A percentile compares a stretch with the other conserved stretches of the same genome.
Evolutionary conservation across 1,139 yeast genomes (phyloP).

Genomic region (Wickerhamiella pararugosa): DNA sequence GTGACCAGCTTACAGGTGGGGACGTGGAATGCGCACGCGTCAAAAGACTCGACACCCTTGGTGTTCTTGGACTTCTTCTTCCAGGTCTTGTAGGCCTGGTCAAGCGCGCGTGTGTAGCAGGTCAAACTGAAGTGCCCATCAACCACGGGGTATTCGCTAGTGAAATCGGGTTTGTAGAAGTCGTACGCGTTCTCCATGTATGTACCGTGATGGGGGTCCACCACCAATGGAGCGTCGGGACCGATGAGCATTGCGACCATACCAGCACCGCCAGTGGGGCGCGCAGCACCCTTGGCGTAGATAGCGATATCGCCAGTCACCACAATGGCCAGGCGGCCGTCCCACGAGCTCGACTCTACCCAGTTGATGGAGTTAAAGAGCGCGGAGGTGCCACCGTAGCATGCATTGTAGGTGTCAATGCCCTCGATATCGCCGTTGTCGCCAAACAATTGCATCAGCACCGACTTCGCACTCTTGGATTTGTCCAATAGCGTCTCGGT

Average conservation of each 20-base stretch:
- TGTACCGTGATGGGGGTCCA: constrained; percentile 78
- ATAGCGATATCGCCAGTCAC: constrained; percentile 97
- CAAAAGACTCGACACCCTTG: constrained; percentile 50
- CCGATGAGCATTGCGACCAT: constrained; percentile 91
- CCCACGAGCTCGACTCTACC: constrained; percentile 96
- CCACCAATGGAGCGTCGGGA: constrained; percentile 93
- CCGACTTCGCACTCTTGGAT: constrained; percentile 93
- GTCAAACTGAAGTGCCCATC: constrained; percentile 93
- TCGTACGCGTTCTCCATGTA: constrained; percentile 95
- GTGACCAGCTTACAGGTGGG: constrained; percentile 94
- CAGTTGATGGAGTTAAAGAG: constrained; percentile 88
- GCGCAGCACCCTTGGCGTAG: constrained; percentile 92
- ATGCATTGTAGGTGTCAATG: constrained; percentile 89
- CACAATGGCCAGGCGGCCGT: constrained; percentile 95
- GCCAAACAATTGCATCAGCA: constrained; percentile 85
- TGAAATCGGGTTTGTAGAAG: constrained; percentile 95
- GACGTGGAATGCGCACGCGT: constrained; percentile 93
- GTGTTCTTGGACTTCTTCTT: constrained; percentile 53
- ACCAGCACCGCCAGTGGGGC: constrained; percentile 99
- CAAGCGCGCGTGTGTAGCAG: constrained; percentile 91
- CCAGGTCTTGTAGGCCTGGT: constrained; percentile 69
- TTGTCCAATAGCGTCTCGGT: constrained; percentile 95
- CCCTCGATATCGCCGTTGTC: constrained; percentile 91
- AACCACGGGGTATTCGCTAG: constrained; percentile 91
- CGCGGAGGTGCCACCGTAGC: constrained; percentile 98